Percentiles rank a stretch among this genome's conserved stretches.
These are phyloP conservation scores for Sinapis alba DNA, from an alignment of 441 rosid species.

Conservation along the genomic window DNA sequence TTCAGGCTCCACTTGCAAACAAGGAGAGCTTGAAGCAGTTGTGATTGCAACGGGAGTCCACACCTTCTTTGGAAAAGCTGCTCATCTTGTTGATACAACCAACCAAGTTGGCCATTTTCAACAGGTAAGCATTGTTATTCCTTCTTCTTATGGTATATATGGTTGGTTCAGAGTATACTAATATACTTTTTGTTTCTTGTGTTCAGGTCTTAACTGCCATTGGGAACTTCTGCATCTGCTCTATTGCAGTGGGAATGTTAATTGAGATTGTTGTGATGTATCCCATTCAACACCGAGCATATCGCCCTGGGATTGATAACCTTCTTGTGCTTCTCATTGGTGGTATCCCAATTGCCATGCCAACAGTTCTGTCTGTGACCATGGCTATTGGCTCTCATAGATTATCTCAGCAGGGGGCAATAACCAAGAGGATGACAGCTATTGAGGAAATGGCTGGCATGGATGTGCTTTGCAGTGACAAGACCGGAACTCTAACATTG, in stretches of 20 bases:
- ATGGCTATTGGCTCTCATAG: constrained; percentile 98
- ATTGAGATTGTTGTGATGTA: constrained; percentile 92
- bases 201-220: constrained; percentile 93
- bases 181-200: constrained; percentile 15
- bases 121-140: constrained; percentile 45
- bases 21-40: constrained; percentile 94
- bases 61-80: constrained; percentile 96
- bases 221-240: constrained; percentile 96
- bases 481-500: constrained; percentile 91
- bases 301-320: constrained; percentile 96
- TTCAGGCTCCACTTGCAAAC: constrained; percentile 97
- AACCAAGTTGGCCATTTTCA: constrained; percentile 99
- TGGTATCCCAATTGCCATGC: constrained; percentile 99
- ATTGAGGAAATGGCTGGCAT: constrained; percentile 99
- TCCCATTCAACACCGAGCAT: constrained; percentile 84
- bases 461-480: constrained; percentile 99
- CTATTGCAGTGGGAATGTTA: constrained; percentile 92
- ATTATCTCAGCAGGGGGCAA: constrained; percentile 97
- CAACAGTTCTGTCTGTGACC: constrained; percentile 91
- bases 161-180: constrained; percentile 7
- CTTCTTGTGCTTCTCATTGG: constrained; percentile 96
- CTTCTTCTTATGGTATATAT: background rate
- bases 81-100: constrained; percentile 93
- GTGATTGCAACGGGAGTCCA: constrained; percentile 96
- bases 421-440: constrained; percentile 98